Evolutionary conservation across 2,329 filamentous ascomycete species (phyloP).

Genomic region (Hypoxylon sp.): DNA sequence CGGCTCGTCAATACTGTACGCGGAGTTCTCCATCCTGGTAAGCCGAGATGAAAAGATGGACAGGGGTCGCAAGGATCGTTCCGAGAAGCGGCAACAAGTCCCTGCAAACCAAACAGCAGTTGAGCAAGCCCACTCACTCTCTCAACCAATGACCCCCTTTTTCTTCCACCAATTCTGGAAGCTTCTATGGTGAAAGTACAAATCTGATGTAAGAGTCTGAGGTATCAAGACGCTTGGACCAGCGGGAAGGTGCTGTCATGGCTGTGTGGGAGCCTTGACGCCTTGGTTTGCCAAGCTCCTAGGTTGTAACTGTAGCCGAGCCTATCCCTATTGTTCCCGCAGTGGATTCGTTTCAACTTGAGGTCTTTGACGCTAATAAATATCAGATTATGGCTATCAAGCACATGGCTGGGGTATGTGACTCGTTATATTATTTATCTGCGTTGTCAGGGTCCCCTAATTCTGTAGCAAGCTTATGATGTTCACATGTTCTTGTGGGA

Average conservation of each 20-base stretch:
- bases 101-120: slow-evolving; percentile 31
- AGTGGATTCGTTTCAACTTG: slow-evolving; percentile 39
- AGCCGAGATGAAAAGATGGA: slow-evolving; percentile 51
- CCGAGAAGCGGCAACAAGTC: slow-evolving; percentile 50
- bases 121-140: slow-evolving; percentile 23
- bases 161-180: slow-evolving; percentile 59
- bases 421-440: slow-evolving; percentile 26
- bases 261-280: slow-evolving; percentile 9
- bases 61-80: slow-evolving; percentile 46
- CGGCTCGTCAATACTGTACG: slow-evolving; percentile 39
- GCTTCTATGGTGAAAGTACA: slow-evolving; percentile 58
- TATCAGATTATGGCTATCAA: slow-evolving; percentile 30
- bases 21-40: slow-evolving; percentile 38
- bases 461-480: slow-evolving; percentile 12
- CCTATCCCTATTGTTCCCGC: slow-evolving; percentile 34
- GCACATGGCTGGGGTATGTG: slow-evolving; percentile 26
- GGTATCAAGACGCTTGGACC: slow-evolving; percentile 41
- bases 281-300: slow-evolving; percentile 35
- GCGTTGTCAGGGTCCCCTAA: slow-evolving; percentile 11
- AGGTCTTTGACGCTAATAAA: slow-evolving; percentile 38
- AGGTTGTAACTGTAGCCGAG: slow-evolving; percentile 42
- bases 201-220: slow-evolving; percentile 41
- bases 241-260: slow-evolving; percentile 39
- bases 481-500: slow-evolving; percentile 10
- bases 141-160: slow-evolving; percentile 42